Conservation (phyloP, 257 asterid genomes). For the Verbascum thapsus region DNA sequence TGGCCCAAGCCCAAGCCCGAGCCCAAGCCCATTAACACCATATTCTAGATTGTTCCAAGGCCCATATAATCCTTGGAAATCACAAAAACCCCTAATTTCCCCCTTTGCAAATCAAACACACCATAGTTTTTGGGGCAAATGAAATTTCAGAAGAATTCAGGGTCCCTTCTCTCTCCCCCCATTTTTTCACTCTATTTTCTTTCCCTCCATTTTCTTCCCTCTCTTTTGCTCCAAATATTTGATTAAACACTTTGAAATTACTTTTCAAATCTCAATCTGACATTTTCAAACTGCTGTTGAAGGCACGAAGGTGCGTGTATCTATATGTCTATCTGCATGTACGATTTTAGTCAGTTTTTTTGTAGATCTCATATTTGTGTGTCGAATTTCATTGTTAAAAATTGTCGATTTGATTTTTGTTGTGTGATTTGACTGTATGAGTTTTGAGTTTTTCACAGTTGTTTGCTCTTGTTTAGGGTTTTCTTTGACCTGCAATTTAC, state of each 20-base stretch:
- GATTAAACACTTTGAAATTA: neutral
- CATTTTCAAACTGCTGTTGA: slow-evolving; percentile 16
- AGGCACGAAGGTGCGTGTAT: slow-evolving; percentile 23
- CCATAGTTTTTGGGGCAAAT: slow-evolving; percentile 34
- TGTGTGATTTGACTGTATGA: slow-evolving; percentile 1
- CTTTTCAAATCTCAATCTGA: neutral
- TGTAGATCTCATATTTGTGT: neutral
- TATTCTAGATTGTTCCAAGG: slow-evolving; percentile 25
- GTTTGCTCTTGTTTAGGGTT: slow-evolving; percentile 31
- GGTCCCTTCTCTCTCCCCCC: slow-evolving; percentile 36
- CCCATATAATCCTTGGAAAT: slow-evolving; percentile 1
- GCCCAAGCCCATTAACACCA: slow-evolving; percentile 2
- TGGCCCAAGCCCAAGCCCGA: slow-evolving; percentile 26
- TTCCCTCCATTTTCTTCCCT: slow-evolving; percentile 51
- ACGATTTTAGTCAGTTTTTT: neutral
- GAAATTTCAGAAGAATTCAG: slow-evolving; percentile 43
- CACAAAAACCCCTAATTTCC: slow-evolving; percentile 16
- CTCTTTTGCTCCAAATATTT: slow-evolving; percentile 24
- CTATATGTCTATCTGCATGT: slow-evolving; percentile 22
- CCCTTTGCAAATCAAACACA: slow-evolving; percentile 28
- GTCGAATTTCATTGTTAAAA: slow-evolving; percentile 4
- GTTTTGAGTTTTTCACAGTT: slow-evolving; percentile 7
- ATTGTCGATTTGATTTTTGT: slow-evolving; percentile 2
- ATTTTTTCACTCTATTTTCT: slow-evolving; percentile 21
- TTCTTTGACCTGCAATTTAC: slow-evolving; percentile 13